Base-by-base conservation (phyloP, 2,329 filamentous ascomycete species). In the Diaporthe caulivora region DNA sequence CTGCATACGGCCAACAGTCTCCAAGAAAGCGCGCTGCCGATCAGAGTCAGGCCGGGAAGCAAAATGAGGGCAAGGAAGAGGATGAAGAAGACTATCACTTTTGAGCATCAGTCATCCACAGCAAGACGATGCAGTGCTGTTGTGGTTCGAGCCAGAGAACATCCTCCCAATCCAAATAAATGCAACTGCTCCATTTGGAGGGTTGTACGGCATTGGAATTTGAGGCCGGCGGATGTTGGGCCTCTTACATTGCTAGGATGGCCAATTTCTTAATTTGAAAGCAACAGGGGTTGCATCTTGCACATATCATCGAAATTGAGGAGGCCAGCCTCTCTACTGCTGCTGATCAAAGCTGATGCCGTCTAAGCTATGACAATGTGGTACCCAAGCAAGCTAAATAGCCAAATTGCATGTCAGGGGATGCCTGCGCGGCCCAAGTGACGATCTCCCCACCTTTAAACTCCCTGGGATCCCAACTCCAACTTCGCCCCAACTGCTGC, bases 371-470 rank as follows among this genome's bases (percentile, higher is more conserved):
- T 49, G 42, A 34, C 29, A 51, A 24, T 65, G 31, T 13, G 8
- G 37, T 34, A 34, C 34, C 34, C 34, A 34, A 15, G 47, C n/a
- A n/a, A n/a, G n/a, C n/a, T n/a, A n/a, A n/a, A n/a, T n/a, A 17
- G 21, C 26, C 15, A 17, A 29, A 18, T 51, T 26, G 29, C 10
- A 10, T 47, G 26, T 34, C 44, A 51, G 47, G 47, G 44, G 62
- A 26, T 51, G 47, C 44, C 44, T 67, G 62, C 21, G 49, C n/a
- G 31, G 10, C 21, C 31, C n/a, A 10, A 40, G 31, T 51, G 62
- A 53, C n/a, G 62, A 67, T 53, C 62, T 11, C 31, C 44, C 62
- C 62, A 67, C 29, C 7, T 37, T 13, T n/a, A 21, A 37, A 37
- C 9, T 40, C 21, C 17, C 29, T 10, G 21, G 31, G 37, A 15